Evolutionary conservation across 805 yeast species (phyloP), one percentile per base, ranked within the genome.

Genomic region (Nakazawaea wickerhamii): DNA sequence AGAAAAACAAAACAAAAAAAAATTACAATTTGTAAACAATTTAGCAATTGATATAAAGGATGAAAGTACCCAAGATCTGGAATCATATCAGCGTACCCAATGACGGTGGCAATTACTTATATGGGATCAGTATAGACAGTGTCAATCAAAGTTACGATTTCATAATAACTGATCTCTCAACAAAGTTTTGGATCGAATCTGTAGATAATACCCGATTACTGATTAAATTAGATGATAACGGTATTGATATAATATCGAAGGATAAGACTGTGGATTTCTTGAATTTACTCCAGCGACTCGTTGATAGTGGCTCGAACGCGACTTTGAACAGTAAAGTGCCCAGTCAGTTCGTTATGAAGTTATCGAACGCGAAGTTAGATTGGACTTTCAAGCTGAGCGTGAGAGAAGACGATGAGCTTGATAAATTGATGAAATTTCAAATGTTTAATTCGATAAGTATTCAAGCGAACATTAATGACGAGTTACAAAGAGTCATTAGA

Each of bases 11-110:
- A 22, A 23, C 30, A 17, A 20, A 30, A n/a, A 28, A 27, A 31
- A 8, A 17, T 18, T 8, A 17, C 34, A 17, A 13, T n/a, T n/a
- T n/a, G n/a, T 14, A 14, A 30, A 11, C 13, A 31, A 18, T 19
- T 14, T n/a, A 13, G 3, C 11, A 23, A 23, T 8, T n/a, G 15
- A 13, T n/a, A 18, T n/a, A 30, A 30, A 14, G 9, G 33, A 20
- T 22, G 30, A 10, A 30, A 27, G 10, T 36, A 19, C 40, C 40
- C 25, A 36, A 18, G 11, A 36, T 26, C 23, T 36, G 40, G 40
- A 36, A n/a, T 20, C 32, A 15, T n/a, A 27, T 36, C 13, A 15
- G 4, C 19, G n/a, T 14, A 13, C n/a, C 10, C 8, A 8, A 18
- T 13, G 17, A 25, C 3, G 25, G 17, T 9, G 10, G 27, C 5